Base-by-base conservation (phyloP, 179 eudicot species). In the Monotropa hypopitys region DNA sequence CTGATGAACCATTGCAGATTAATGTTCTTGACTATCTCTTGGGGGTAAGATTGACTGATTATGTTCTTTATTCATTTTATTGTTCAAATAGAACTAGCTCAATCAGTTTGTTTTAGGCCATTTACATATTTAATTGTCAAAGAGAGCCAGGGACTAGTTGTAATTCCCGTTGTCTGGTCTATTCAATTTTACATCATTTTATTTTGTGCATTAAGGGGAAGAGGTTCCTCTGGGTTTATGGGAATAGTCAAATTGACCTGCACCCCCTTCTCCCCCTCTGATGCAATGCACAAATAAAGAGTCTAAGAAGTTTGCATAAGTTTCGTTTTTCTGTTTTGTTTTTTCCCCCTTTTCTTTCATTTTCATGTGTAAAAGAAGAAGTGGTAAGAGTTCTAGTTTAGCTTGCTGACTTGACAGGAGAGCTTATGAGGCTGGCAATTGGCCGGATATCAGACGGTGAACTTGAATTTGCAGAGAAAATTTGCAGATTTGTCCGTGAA, bases 361-460 rank as follows among this genome's bases (percentile, higher is more conserved):
- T 5, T 40, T 67, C 20, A 30, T 59, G 12, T 63, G 69, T 30
- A 50, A 12, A 72, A 54, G 33, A 70, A 70, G 76, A 11, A 53
- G 62, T 45, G 62, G 42, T 73, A 33, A 72, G 21, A 75, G 43
- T 76, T 75, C 26, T 56, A 56, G 42, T 81, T 77, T 83, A 94
- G 98, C 90, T 94, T 83, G 94, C 97, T 4, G 98, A 94, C 83
- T 85, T 94, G 86, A 94, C 98, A 3, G 98, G 98, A 57, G 98
- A 94, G 91, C 82, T 94, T 73, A 94, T 94, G 98, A 89, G 98
- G 83, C 80, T 92, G 81, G 98, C 98, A 21, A 92, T 92, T 70
- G 86, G 97, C 74, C 91, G 97, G 75, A 90, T 94, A 84, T 94
- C 98, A 21, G 97, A 94, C 42, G 98, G 97, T 40, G 98, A 94